Percentiles rank a stretch among this genome's conserved stretches.
Conservation (phyloP, 2,329 filamentous ascomycete genomes). For the Akanthomyces dipterigenus region DNA sequence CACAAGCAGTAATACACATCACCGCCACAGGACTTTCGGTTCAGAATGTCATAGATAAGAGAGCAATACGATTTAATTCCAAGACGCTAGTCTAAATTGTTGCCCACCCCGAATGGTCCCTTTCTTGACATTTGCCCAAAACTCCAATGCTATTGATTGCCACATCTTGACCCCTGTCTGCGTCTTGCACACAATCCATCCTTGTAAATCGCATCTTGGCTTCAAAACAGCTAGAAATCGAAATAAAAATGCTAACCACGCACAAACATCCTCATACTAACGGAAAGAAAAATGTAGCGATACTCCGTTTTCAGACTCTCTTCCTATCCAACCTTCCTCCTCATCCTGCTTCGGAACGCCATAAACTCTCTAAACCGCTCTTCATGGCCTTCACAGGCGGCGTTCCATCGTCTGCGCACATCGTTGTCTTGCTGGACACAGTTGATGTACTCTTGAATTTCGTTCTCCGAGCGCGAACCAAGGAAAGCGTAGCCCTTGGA, state of each 20-base stretch:
- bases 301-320: too few species aligned
- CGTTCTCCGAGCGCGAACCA: slow-evolving; percentile 33
- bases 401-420: slow-evolving; percentile 54
- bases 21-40: too few species aligned
- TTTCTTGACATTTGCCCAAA: slow-evolving; percentile 1
- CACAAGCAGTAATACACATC: too few species aligned
- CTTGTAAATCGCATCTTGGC: background rate
- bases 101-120: background rate
- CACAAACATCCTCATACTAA: background rate
- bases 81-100: slow-evolving; percentile 6
- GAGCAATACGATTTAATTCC: background rate
- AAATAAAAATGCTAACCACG: background rate
- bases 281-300: background rate
- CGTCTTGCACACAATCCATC: background rate
- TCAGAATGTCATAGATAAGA: too few species aligned
- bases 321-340: slow-evolving; percentile 12
- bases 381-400: slow-evolving; percentile 54
- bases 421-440: slow-evolving; percentile 58
- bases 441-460: slow-evolving; percentile 50
- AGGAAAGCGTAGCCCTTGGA: slow-evolving; percentile 41
- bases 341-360: slow-evolving; percentile 39
- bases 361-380: slow-evolving; percentile 52
- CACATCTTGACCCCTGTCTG: background rate
- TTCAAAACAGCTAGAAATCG: background rate
- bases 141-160: slow-evolving; percentile 1